Conservation (phyloP, 306 rosid genomes). For the Vicia faba region DNA sequence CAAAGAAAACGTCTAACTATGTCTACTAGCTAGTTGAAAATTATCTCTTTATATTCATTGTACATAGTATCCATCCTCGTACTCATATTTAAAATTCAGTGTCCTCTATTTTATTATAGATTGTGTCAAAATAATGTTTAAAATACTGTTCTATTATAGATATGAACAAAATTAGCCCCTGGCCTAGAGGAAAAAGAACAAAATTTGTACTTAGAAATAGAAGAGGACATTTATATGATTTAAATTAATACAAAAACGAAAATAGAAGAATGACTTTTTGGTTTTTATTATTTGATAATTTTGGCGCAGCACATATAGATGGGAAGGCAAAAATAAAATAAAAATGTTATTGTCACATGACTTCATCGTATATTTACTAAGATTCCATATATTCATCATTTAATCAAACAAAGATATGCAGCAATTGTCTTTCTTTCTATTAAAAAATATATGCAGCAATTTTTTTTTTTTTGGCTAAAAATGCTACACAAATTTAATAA, state of each 20-base stretch:
- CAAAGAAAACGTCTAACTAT: neutral
- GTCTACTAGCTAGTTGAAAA: neutral
- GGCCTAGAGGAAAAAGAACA: slow-evolving; percentile 4
- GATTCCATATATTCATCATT: slow-evolving; percentile 17
- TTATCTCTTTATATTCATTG: slow-evolving; percentile 1
- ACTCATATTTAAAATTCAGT: neutral
- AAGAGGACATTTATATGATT: neutral
- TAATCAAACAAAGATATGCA: neutral
- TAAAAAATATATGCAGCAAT: too few species aligned
- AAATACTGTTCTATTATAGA: neutral
- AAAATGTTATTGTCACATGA: slow-evolving; percentile 47
- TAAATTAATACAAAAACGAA: neutral
- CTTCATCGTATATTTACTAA: slow-evolving; percentile 40
- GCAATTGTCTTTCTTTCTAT: too few species aligned
- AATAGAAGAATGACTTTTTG: too few species aligned
- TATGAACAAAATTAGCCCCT: slow-evolving; percentile 5
- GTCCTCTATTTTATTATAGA: too few species aligned
- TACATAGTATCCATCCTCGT: neutral
- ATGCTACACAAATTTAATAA: too few species aligned
- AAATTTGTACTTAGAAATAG: neutral
- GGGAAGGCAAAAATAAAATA: neutral
- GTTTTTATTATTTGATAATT: too few species aligned
- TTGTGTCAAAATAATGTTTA: too few species aligned
- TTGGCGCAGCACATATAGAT: too few species aligned
- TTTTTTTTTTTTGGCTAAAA: too few species aligned